These are phyloP conservation scores for Yamadazyma diospyri DNA, from an alignment of 1,139 yeast genomes.

Conservation along the genomic window DNA sequence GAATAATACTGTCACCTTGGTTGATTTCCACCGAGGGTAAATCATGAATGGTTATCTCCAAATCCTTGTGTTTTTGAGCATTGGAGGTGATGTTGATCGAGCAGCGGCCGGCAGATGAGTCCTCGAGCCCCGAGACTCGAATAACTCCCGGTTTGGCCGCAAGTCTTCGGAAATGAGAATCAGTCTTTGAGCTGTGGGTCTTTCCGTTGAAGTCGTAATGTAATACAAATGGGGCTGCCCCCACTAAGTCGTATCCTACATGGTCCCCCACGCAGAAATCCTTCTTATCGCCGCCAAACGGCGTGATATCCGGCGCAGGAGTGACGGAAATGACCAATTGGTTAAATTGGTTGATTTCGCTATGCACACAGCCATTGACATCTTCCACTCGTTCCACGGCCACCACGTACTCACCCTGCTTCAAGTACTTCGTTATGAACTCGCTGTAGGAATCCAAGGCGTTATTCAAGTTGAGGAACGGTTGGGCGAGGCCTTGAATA, in stretches of 20 bases:
- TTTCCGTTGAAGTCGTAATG: conserved; percentile 69
- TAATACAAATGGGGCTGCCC: conserved; percentile 75
- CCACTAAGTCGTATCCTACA: conserved; percentile 70
- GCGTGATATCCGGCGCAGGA: conserved; percentile 67
- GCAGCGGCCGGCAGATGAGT: conserved; percentile 72
- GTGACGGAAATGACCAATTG: conserved; percentile 54
- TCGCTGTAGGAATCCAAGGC: conserved; percentile 9
- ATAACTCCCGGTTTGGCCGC: conserved; percentile 81
- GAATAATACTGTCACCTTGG: conserved; percentile 68
- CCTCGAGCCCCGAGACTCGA: conserved; percentile 65
- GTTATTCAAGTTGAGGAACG: conserved; percentile 14
- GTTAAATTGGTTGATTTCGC: conserved; percentile 33
- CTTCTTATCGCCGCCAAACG: conserved; percentile 32
- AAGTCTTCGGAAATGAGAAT: conserved; percentile 56
- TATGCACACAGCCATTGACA: conserved; percentile 63
- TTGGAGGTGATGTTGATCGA: conserved; percentile 50
- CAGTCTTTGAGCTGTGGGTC: conserved; percentile 56
- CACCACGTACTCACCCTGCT: conserved; percentile 52
- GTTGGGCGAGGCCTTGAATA: conserved; percentile 4
- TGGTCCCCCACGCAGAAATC: conserved; percentile 90
- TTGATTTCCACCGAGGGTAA: conserved; percentile 89
- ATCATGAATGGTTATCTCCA: conserved; percentile 62
- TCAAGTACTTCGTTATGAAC: conserved; percentile 10
- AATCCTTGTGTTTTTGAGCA: conserved; percentile 34
- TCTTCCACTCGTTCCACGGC: conserved; percentile 58